Conservation (phyloP, 2,329 filamentous ascomycete genomes). For the Eurotiales sp. region DNA sequence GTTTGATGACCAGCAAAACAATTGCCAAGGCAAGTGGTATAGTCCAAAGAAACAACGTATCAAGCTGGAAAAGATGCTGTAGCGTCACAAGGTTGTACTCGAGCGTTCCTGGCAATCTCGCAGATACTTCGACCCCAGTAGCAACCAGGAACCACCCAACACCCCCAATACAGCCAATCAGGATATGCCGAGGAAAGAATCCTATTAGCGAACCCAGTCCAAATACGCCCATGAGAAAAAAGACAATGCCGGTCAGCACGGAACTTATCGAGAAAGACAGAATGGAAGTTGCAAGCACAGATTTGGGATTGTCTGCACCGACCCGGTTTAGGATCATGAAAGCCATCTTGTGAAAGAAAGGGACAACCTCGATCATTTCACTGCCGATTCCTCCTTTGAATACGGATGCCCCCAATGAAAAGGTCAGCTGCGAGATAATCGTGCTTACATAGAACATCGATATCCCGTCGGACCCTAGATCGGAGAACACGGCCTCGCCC, state of each 20-base stretch:
- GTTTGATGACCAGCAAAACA: constrained; percentile 70
- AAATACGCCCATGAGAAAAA: constrained; percentile 85
- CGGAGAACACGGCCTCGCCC: constrained; percentile 77
- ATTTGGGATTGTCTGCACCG: constrained; percentile 74
- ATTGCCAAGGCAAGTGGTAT: constrained; percentile 74
- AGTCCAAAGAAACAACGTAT: constrained; percentile 78
- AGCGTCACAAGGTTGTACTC: constrained; percentile 76
- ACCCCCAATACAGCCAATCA: constrained; percentile 95
- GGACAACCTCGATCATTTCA: constrained; percentile 97
- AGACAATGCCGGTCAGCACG: constrained; percentile 83
- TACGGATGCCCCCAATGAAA: constrained; percentile 76
- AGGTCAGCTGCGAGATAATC: constrained; percentile 87
- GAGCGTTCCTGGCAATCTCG: constrained; percentile 78
- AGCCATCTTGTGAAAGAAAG: constrained; percentile 99
- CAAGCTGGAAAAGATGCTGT: constrained; percentile 65
- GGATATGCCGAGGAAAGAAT: constrained; percentile 93
- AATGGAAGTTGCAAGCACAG: constrained; percentile 91
- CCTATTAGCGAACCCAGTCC: constrained; percentile 88
- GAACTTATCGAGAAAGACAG: constrained; percentile 87
- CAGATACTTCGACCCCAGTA: constrained; percentile 91
- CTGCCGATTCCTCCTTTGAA: constrained; percentile 92
- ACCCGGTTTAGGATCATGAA: constrained; percentile 76
- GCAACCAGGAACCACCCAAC: constrained; percentile 92
- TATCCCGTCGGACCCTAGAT: constrained; percentile 86
- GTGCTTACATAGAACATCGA: constrained; percentile 99